A percentile compares a stretch with the other conserved stretches of the same genome.
Evolutionary conservation across 202 grass and related monocot species (phyloP).

Genomic region (Eragrostis tef): DNA sequence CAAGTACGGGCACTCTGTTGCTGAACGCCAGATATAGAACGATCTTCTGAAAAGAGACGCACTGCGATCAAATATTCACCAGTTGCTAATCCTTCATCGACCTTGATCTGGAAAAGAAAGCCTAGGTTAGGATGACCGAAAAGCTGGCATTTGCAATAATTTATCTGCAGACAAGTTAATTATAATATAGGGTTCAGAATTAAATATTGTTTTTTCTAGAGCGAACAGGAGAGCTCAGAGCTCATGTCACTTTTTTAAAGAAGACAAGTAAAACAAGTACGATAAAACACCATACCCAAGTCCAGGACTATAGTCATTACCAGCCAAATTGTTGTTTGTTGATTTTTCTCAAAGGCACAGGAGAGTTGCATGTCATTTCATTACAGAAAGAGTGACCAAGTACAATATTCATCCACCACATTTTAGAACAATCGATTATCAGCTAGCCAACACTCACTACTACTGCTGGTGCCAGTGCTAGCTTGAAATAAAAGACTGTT

Average conservation of each 20-base stretch:
- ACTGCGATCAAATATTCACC: constrained; percentile 73
- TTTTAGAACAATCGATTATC: not conserved
- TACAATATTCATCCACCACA: not conserved
- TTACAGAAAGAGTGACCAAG: not conserved
- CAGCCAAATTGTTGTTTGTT: constrained; percentile 4
- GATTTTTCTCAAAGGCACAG: not conserved
- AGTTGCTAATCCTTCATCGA: constrained; percentile 57
- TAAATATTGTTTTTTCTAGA: not conserved
- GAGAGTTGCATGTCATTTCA: not conserved
- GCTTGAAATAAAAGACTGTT: constrained; percentile 12
- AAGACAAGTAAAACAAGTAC: not conserved
- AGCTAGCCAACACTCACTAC: not conserved
- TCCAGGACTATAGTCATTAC: not conserved
- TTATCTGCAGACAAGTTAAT: constrained; percentile 31
- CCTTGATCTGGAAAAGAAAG: constrained; percentile 59
- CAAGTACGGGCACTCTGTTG: constrained; percentile 93
- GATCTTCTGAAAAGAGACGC: constrained; percentile 60
- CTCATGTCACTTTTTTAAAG: not conserved
- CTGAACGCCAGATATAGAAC: constrained; percentile 53
- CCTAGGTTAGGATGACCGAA: constrained; percentile 34
- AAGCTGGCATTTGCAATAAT: constrained; percentile 3
- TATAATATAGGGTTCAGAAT: constrained; percentile 24
- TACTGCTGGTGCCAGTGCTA: not conserved
- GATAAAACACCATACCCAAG: not conserved
- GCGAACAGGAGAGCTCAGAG: not conserved